Conservation (phyloP, 2,329 filamentous ascomycete species). For the Chaetomiaceae sp. region DNA sequence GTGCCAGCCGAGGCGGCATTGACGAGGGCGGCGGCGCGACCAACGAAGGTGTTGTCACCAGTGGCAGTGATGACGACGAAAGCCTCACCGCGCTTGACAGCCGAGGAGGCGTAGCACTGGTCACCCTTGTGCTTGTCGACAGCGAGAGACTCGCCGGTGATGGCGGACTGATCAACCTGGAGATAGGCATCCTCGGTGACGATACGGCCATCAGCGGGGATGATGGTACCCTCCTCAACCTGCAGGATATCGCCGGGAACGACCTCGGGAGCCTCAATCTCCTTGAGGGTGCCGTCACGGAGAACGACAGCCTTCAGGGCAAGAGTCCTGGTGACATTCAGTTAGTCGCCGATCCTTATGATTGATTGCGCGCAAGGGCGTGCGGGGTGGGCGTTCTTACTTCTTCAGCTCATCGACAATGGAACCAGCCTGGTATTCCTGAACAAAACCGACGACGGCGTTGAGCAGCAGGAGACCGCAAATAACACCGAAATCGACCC, state of each 20-base stretch:
- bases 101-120: constrained; percentile 77
- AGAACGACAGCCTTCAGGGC: constrained; percentile 83
- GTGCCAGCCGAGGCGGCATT: constrained; percentile 67
- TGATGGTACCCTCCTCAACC: constrained; percentile 87
- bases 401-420: constrained; percentile 91
- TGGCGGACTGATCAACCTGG: constrained; percentile 87
- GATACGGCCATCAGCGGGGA: constrained; percentile 82
- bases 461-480: constrained; percentile 79
- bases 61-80: constrained; percentile 78
- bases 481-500: constrained; percentile 93
- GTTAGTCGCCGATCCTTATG: not conserved
- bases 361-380: not conserved
- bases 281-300: constrained; percentile 71
- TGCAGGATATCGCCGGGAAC: constrained; percentile 88
- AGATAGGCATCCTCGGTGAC: constrained; percentile 79
- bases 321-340: constrained; percentile 48
- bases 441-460: constrained; percentile 78
- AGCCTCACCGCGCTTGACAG: constrained; percentile 85
- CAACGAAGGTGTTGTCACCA: constrained; percentile 87
- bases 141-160: constrained; percentile 87
- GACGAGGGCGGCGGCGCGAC: constrained; percentile 80
- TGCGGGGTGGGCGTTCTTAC: constrained; percentile 25
- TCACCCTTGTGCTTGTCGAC: constrained; percentile 84
- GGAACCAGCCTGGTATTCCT: constrained; percentile 84
- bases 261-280: constrained; percentile 77